Evolutionary conservation across 31 red algal species (phyloP), one percentile per base, ranked within the genome.

Genomic region (Bonnemaisonia californica): DNA sequence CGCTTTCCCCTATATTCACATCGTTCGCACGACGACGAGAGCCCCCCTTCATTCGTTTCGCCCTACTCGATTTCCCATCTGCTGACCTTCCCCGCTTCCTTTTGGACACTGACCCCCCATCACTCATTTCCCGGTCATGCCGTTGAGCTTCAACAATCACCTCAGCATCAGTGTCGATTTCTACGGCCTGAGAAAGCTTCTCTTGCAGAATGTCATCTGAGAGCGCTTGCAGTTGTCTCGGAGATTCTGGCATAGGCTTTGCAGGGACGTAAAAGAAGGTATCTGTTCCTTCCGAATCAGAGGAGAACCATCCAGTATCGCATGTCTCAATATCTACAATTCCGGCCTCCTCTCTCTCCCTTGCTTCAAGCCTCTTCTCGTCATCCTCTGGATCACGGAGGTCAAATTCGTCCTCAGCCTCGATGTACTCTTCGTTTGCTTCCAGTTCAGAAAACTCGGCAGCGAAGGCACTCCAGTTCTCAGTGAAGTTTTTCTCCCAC

Each of bases 391-490:
- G 69, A 40, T 91, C 83, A 19, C 74, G 66, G 12, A 91, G 29
- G 48, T 98, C 96, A 76, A 98, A 98, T 72, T 98, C 96, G 68
- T 95, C 96, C 60, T 98, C 96, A 40, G 68, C 80, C 69, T 98
- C 96, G 23, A 84, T 77, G 75, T 98, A 98, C 61, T 93, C 92
- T 73, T 95, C 93, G 65, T 98, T 98, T 41, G 94, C 96, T 54
- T 94, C 89, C 41, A 98, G 71, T 61, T 98, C 96, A 5, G 67
- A 88, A 82, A 98, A 98, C 34, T 94, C 86, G 35, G 96, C 83
- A 21, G 96, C 92, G 65, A 95, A 98, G 1, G 96, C 92, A 57
- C 86, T 90, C 96, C 96, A 98, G 62, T 98, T 98, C 80, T 98
- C 89, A 34, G 92, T 86, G 40, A 88, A 72, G 62, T 89, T 81